These are phyloP conservation scores for Penicillium sp. DNA, from an alignment of 2,329 filamentous ascomycete species.

Conservation along the genomic window DNA sequence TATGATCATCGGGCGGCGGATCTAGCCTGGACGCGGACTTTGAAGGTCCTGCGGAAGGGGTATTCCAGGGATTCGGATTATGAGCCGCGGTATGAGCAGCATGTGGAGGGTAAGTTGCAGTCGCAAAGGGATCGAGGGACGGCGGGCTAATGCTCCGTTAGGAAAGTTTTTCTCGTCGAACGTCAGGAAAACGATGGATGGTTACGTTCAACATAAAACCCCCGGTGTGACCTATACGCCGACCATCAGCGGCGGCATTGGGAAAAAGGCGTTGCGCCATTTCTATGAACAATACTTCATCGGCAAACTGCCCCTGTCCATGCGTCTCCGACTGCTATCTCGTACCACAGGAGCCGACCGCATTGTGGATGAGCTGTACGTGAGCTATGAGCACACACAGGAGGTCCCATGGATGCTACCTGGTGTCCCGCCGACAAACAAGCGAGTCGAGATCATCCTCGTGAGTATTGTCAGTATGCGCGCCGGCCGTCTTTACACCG, in stretches of 20 bases:
- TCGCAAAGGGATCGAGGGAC: no score
- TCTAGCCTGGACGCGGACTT: slow-evolving; percentile 66
- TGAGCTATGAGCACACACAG: slow-evolving; percentile 56
- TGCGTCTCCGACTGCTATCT: slow-evolving; percentile 54
- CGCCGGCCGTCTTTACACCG: slow-evolving; percentile 53
- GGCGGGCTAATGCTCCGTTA: slow-evolving; percentile 7
- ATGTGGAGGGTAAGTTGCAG: slow-evolving; percentile 32
- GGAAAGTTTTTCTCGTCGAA: slow-evolving; percentile 36
- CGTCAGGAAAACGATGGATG: slow-evolving; percentile 30
- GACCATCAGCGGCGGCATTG: slow-evolving; percentile 44
- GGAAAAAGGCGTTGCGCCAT: slow-evolving; percentile 39
- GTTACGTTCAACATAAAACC: slow-evolving; percentile 29
- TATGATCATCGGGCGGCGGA: slow-evolving; percentile 63
- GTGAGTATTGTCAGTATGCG: slow-evolving; percentile 57
- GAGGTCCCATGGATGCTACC: slow-evolving; percentile 60
- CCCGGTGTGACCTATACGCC: slow-evolving; percentile 31
- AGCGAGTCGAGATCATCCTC: slow-evolving; percentile 56
- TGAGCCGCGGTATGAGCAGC: slow-evolving; percentile 36
- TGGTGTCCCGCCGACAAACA: slow-evolving; percentile 55
- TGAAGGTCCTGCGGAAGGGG: slow-evolving; percentile 58
- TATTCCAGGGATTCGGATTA: slow-evolving; percentile 49
- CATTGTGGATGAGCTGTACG: slow-evolving; percentile 60
- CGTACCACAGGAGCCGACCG: slow-evolving; percentile 58
- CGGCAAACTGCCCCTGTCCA: slow-evolving; percentile 49
- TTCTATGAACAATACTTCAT: slow-evolving; percentile 61